Evolutionary conservation across 2,329 filamentous ascomycete species (phyloP), one percentile per base, ranked within the genome.

Genomic region (Tolypocladium sp.): DNA sequence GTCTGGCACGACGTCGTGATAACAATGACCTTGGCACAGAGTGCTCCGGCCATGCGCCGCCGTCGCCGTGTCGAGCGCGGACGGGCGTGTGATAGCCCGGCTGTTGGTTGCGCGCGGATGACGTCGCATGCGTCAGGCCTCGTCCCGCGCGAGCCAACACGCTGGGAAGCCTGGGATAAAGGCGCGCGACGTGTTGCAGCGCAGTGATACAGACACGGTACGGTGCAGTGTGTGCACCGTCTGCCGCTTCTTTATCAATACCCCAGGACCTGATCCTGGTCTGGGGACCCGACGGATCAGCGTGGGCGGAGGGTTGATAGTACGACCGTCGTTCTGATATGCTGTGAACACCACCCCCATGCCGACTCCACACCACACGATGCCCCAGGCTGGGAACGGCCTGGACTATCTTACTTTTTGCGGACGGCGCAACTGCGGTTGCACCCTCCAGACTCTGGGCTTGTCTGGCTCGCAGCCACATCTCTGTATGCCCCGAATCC

Each of bases 301-400:
- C 8, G 27, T 51, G 46, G 25, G 17, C 3, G 46, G 17, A 9
- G 15, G 8, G 12, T 13, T n/a, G 44, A 15, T 37, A 13, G 10
- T 37, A 37, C n/a, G 44, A 6, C 46, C 46, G 25, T 30, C 25
- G 25, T 17, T 17, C 44, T 30, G 42, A 44, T 22, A 44, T 44
- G 25, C 27, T 22, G 25, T 17, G 22, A 49, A 49, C 44, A 49
- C 44, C 44, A 27, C 22, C 46, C 49, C 49, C 49, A 33, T 51
- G 49, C n/a, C 49, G 49, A 12, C 54, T 33, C 53, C 53, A 55
- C 53, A 41, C 38, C 22, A 27, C 33, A 27, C 35, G 22, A 27
- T 40, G 53, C 53, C 53, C 53, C 53, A 56, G 54, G 54, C 38
- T 56, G 54, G 40, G 54, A 56, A 55, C 38, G 54, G 54, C 54